Evolutionary conservation across 2,329 filamentous ascomycete species (phyloP).

Genomic region (Akanthomyces lecanii): DNA sequence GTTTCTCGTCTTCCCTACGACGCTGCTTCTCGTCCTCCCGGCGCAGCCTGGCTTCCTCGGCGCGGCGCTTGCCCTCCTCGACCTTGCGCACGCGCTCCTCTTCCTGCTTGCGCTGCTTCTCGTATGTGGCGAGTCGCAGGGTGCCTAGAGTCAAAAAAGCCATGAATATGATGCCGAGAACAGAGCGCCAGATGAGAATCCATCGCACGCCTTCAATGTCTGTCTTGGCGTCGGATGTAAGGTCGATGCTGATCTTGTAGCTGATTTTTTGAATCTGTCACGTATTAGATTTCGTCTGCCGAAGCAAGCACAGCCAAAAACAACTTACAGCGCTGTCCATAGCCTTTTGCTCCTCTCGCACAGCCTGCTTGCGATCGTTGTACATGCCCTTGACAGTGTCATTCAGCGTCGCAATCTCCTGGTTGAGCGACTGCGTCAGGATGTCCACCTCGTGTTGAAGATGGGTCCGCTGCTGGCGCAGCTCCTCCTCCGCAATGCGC

Average conservation of each 20-base stretch:
- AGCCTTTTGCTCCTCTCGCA: slow-evolving; percentile 79
- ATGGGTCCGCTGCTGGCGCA: slow-evolving; percentile 76
- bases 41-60: slow-evolving; percentile 5
- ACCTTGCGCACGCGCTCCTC: slow-evolving; percentile 41
- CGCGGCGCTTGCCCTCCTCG: slow-evolving; percentile 30
- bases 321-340: slow-evolving; percentile 70
- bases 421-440: slow-evolving; percentile 74
- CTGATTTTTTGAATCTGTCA: slow-evolving; percentile 82
- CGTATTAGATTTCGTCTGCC: background rate
- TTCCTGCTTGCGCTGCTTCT: slow-evolving; percentile 46
- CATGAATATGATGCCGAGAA: slow-evolving; percentile 63
- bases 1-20: background rate
- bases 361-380: slow-evolving; percentile 90
- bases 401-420: slow-evolving; percentile 76
- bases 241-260: slow-evolving; percentile 87
- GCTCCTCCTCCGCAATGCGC: slow-evolving; percentile 71
- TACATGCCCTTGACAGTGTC: slow-evolving; percentile 95
- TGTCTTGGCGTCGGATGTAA: slow-evolving; percentile 86
- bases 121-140: slow-evolving; percentile 57
- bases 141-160: slow-evolving; percentile 56
- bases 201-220: slow-evolving; percentile 89
- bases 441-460: slow-evolving; percentile 97
- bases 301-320: too few relatives aligned
- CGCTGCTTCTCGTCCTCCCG: slow-evolving; percentile 11
- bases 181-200: slow-evolving; percentile 66